Conservation (phyloP, 805 yeast genomes). For the Candida gorgasii region DNA sequence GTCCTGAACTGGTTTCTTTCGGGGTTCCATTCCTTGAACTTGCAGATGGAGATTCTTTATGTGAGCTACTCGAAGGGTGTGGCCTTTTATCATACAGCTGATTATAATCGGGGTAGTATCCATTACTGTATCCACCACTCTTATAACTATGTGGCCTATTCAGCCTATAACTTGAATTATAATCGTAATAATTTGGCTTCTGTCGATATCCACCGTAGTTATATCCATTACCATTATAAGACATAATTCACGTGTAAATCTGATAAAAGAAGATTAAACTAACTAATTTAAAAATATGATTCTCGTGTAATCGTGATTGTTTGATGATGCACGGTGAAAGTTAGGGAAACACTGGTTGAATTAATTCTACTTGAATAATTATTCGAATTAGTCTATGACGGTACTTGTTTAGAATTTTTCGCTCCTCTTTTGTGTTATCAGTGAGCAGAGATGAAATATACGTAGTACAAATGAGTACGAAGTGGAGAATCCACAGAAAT, state of each 20-base stretch:
- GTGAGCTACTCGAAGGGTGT: background rate
- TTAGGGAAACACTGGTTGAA: too few species aligned
- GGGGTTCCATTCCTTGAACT: constrained; percentile 1
- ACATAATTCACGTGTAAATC: constrained; percentile 3
- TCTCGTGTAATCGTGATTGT: background rate
- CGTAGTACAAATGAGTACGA: too few species aligned
- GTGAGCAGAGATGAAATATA: constrained; percentile 7
- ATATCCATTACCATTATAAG: constrained; percentile 7
- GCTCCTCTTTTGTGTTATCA: constrained; percentile 9
- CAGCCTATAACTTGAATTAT: constrained; percentile 4
- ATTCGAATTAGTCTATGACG: background rate
- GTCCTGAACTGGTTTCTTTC: background rate
- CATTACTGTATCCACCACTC: background rate
- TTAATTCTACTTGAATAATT: too few species aligned
- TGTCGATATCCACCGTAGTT: constrained; percentile 10
- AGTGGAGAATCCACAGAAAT: too few species aligned
- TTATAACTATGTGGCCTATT: constrained; percentile 2
- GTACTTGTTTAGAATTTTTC: constrained; percentile 3
- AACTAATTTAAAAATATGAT: background rate
- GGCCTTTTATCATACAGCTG: constrained; percentile 3
- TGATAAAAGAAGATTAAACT: background rate
- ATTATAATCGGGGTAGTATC: constrained; percentile 1
- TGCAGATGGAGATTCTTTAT: constrained; percentile 1
- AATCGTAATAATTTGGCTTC: constrained; percentile 1
- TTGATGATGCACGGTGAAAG: background rate